Base-by-base conservation (phyloP, 805 yeast genomes). In the Saccharomycopsis sp. region DNA sequence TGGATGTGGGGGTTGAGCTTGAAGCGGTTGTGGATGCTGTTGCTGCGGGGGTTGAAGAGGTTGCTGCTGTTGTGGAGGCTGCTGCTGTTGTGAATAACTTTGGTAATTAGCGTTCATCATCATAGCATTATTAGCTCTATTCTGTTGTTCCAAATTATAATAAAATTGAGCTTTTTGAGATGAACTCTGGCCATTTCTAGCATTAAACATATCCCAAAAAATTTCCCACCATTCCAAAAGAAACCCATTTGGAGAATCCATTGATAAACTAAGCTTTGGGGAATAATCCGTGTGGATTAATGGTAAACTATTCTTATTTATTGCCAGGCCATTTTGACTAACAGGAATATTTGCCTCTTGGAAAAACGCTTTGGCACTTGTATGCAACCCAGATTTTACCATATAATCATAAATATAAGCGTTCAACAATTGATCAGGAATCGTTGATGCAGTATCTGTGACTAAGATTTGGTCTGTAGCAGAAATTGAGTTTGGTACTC, bases 191-290 rank as follows among this genome's bases (percentile, higher is more conserved):
- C 67, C 61, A 42, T 69, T 78, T 54, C 87, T 72, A 2, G 94
- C 95, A 56, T 84, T 84, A 62, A 82, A 85, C 23, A 87, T 80
- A 59, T 88, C 96, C 96, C 96, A 89, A 59, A 88, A 89, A 14
- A 89, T 79, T 67, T 79, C 87, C 96, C 96, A 88, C 97, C 97
- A 88, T 60, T 89, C 97, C 56, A 77, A 81, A 20, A 88, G 64
- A 56, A 86, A 88, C 4, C 96, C 93, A 54, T 81, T 85, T 0
- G 94, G 93, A 2, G 94, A 82, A 57, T 87, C 93, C 72, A 84
- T 75, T 8, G 78, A 67, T 56, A 80, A 70, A 19, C 67, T 64
- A 28, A 77, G 58, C 13, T 67, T 66, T 1, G 82, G 77, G 6
- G 77, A 58, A 40, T 70, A 74, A 45, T 64, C 59, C 33, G 27